phyloP scores from a whole-genome alignment of 768 basidiomycete species.

The Pisolithus sp. region DNA sequence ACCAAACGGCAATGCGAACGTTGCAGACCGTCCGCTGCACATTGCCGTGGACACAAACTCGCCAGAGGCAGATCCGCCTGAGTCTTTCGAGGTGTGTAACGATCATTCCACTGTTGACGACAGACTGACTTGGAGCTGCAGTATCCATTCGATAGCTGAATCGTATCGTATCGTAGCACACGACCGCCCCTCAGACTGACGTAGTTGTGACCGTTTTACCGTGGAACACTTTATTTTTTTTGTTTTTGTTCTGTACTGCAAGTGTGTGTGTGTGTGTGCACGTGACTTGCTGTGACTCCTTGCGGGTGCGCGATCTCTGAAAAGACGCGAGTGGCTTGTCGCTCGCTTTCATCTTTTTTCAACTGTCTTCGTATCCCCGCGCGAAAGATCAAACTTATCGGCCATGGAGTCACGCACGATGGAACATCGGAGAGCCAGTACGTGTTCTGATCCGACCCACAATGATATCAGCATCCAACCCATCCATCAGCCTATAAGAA shows the following conservation, averaged over 20 bases:
- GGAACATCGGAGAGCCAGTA: slow-evolving; percentile 72
- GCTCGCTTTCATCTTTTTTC: background rate
- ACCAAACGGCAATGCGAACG: slow-evolving; percentile 16
- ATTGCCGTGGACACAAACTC: slow-evolving; percentile 65
- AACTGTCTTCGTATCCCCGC: slow-evolving; percentile 4
- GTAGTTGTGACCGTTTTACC: no score
- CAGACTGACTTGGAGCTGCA: slow-evolving; percentile 27
- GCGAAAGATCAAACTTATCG: slow-evolving; percentile 4
- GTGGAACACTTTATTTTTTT: no score
- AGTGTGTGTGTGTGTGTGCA: no score
- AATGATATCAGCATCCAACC: slow-evolving; percentile 27
- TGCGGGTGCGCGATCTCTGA: background rate
- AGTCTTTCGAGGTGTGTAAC: slow-evolving; percentile 72
- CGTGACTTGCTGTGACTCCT: background rate
- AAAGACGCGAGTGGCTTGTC: background rate
- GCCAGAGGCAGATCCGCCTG: slow-evolving; percentile 71
- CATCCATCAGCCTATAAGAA: slow-evolving; percentile 74
- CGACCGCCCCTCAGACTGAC: background rate
- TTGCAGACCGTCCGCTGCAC: slow-evolving; percentile 33
- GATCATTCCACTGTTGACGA: background rate
- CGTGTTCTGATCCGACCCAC: slow-evolving; percentile 14
- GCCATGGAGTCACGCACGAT: slow-evolving; percentile 60
- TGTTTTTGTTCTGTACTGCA: no score
- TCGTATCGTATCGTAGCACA: background rate
- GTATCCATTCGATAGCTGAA: slow-evolving; percentile 70